Base-by-base conservation (phyloP, 768 basidiomycete species). In the Collybia sp. region DNA sequence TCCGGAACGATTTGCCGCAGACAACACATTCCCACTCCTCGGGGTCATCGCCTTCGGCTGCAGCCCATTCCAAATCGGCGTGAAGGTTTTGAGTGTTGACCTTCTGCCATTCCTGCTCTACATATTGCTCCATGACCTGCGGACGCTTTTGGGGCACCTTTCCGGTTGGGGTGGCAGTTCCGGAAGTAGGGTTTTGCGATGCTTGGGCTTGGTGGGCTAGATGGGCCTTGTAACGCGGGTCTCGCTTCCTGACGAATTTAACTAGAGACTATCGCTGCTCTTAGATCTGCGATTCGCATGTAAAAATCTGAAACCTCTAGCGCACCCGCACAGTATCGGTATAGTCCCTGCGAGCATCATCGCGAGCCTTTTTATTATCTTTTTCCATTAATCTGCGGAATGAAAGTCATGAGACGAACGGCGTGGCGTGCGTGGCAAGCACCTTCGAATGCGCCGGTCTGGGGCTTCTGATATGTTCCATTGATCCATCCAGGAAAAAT, bases 11-110 rank as follows among this genome's bases (percentile, higher is more conserved):
- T 69, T 96, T 97, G 20, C 78, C 73, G 57, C 96, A 99, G 6
- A 84, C 94, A n/a, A 97, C 85, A 57, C 96, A 99, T 61, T 95
- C 93, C 84, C 87, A 93, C 58, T 88, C 88, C 55, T 92, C 88
- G 4, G 76, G 66, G 47, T 84, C 78, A 20, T 79, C 80, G 5
- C 80, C 82, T 59, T 85, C 87, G 2, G 76, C 86, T 6, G 73
- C 73, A 3, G 81, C 82, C 84, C 85, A 89, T 49, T 90, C 85
- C 4, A 86, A 68, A 55, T 89, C 89, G 1, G 69, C 77, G 49
- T 80, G 75, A 34, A 71, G 45, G 43, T 59, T 60, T 42, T 51
- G 58, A 9, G 47, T 60, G 45, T 77, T 68, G 2, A 83, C 66
- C 53, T 79, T 82, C 62, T 97, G 93, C 95, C 95, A 97, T 15